phyloP scores from a whole-genome alignment of 257 asterid genomes.

The Ophiorrhiza pumila region DNA sequence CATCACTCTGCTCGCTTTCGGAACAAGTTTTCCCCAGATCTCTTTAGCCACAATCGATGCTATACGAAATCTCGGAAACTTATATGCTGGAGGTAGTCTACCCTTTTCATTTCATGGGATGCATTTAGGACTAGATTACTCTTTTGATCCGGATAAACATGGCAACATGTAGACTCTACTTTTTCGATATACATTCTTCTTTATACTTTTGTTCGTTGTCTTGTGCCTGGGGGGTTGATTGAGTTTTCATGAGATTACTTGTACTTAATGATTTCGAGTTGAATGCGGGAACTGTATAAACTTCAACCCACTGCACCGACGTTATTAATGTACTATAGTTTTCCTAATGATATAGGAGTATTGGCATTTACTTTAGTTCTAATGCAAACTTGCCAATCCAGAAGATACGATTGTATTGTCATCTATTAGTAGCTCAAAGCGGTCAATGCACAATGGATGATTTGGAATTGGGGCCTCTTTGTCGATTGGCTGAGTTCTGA shows the following conservation, averaged over 20 bases:
- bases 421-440: background rate
- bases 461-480: background rate
- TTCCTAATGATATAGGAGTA: background rate
- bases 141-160: too few relatives aligned
- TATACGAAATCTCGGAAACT: constrained; percentile 65
- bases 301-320: background rate
- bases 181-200: too few relatives aligned
- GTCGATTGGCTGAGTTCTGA: background rate
- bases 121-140: background rate
- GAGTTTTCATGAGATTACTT: too few relatives aligned
- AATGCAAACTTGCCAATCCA: background rate
- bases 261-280: too few relatives aligned
- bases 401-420: background rate
- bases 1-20: constrained; percentile 83
- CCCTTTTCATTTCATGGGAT: background rate
- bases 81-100: constrained; percentile 79
- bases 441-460: background rate
- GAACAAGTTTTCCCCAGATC: constrained; percentile 97
- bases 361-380: background rate
- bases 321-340: background rate
- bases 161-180: too few relatives aligned
- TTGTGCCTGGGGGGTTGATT: too few relatives aligned
- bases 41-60: constrained; percentile 96
- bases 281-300: background rate
- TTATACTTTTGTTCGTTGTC: too few relatives aligned